Conservation (phyloP, 306 rosid genomes). For the Luffa aegyptiaca region DNA sequence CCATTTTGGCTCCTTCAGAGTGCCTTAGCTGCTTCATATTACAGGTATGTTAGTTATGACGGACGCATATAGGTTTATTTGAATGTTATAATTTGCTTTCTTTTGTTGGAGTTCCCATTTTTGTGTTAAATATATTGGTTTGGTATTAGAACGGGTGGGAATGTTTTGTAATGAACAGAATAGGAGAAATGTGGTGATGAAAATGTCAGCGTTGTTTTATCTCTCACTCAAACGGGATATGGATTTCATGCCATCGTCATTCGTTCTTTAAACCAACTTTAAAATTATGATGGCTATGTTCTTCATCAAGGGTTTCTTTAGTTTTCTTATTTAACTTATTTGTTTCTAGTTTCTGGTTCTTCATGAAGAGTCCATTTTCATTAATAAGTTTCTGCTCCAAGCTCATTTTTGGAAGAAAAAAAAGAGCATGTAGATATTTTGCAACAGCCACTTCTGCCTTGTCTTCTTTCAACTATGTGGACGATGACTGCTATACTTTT, state of each 20-base stretch:
- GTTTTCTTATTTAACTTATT: neutral
- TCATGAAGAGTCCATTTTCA: conserved; percentile 19
- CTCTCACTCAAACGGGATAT: neutral
- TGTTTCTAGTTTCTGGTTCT: conserved; percentile 7
- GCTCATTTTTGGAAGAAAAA: conserved; percentile 15
- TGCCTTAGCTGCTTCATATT: neutral
- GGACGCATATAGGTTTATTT: neutral
- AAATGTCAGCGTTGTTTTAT: neutral
- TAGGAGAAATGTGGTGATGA: neutral
- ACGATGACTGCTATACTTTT: conserved; percentile 8
- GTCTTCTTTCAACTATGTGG: conserved; percentile 11
- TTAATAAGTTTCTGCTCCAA: conserved; percentile 5
- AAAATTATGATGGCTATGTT: neutral
- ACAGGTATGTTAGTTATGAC: neutral
- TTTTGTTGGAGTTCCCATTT: neutral
- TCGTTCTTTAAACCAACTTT: neutral
- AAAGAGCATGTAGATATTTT: conserved; percentile 11
- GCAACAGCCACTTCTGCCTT: conserved; percentile 1
- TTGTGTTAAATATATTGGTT: neutral
- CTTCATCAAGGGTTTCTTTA: neutral
- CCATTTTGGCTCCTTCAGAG: neutral
- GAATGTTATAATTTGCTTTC: neutral
- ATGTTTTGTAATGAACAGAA: neutral
- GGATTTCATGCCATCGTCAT: neutral
- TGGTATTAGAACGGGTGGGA: neutral